Conservation (phyloP, 2,329 filamentous ascomycete species). For the Phyllosticta ampelicida region DNA sequence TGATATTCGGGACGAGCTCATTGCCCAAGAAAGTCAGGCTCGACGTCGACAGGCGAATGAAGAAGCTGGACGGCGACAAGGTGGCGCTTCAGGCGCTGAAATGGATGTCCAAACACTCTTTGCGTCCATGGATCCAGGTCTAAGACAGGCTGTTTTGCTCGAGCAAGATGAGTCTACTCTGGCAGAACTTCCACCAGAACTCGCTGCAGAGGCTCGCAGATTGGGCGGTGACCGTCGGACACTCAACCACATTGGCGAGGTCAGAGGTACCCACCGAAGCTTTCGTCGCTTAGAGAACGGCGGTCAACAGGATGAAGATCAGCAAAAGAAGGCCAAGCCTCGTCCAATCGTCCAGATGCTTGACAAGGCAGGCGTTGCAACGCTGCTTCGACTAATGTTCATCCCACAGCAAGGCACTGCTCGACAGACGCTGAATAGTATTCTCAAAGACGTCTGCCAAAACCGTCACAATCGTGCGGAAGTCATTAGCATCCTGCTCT, state of each 20-base stretch:
- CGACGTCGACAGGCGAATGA: slow-evolving; percentile 81
- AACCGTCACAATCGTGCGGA: slow-evolving; percentile 94
- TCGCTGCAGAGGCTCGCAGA: slow-evolving; percentile 75
- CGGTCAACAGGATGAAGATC: slow-evolving; percentile 33
- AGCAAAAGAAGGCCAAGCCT: slow-evolving; percentile 56
- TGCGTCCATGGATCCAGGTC: slow-evolving; percentile 71
- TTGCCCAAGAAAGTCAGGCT: slow-evolving; percentile 82
- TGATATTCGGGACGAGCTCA: slow-evolving; percentile 80
- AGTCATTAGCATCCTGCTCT: slow-evolving; percentile 82
- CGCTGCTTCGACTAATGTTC: slow-evolving; percentile 96
- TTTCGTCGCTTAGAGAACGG: slow-evolving; percentile 6
- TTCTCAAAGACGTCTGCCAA: slow-evolving; percentile 85
- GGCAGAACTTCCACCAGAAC: slow-evolving; percentile 70
- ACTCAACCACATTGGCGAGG: slow-evolving; percentile 35
- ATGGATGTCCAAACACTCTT: slow-evolving; percentile 93
- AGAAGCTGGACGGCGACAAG: slow-evolving; percentile 56
- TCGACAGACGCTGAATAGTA: slow-evolving; percentile 70
- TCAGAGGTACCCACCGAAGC: slow-evolving; percentile 16
- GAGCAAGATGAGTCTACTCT: slow-evolving; percentile 87
- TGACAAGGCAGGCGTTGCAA: slow-evolving; percentile 90
- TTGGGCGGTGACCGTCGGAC: slow-evolving; percentile 47
- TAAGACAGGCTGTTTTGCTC: slow-evolving; percentile 78
- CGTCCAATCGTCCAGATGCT: slow-evolving; percentile 90
- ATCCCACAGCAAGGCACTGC: slow-evolving; percentile 84
- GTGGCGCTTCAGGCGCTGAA: slow-evolving; percentile 50